Evolutionary conservation across 2,329 filamentous ascomycete genomes (phyloP).

Genomic region (Parafenestella ontariensis): DNA sequence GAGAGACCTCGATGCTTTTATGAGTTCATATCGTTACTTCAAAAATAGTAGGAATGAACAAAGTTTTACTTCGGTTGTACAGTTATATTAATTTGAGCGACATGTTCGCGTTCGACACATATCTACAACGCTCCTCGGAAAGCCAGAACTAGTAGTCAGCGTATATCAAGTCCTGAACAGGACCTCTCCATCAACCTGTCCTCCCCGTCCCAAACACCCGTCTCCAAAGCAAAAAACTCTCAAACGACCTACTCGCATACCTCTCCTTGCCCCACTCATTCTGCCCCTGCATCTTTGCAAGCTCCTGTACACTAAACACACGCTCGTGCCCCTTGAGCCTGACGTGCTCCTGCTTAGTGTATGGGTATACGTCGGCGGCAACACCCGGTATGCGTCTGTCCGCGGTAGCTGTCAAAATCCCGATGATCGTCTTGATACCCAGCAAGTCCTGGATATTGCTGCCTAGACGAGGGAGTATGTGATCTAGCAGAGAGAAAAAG

Average conservation of each 20-base stretch:
- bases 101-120: too few relatives aligned
- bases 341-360: conserved; percentile 22
- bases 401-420: conserved; percentile 38
- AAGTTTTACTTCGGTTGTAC: too few relatives aligned
- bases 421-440: conserved; percentile 36
- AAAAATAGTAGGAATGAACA: too few relatives aligned
- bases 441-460: conserved; percentile 36
- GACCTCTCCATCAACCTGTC: neutral
- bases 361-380: conserved; percentile 34
- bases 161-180: too few relatives aligned
- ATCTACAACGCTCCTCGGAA: too few relatives aligned
- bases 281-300: conserved; percentile 25
- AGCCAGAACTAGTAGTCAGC: too few relatives aligned
- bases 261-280: conserved; percentile 26
- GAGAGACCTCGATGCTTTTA: too few relatives aligned
- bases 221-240: conserved; percentile 37
- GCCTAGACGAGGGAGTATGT: conserved; percentile 32
- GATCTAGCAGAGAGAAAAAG: conserved; percentile 25
- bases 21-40: too few relatives aligned
- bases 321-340: conserved; percentile 7
- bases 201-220: conserved; percentile 29
- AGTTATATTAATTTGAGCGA: too few relatives aligned
- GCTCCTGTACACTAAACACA: conserved; percentile 15
- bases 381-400: conserved; percentile 43
- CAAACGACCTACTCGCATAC: conserved; percentile 41